Percentiles rank a stretch among this genome's conserved stretches.
phyloP scores from a whole-genome alignment of 208 protist species.

The Crithidia fasciculata region DNA sequence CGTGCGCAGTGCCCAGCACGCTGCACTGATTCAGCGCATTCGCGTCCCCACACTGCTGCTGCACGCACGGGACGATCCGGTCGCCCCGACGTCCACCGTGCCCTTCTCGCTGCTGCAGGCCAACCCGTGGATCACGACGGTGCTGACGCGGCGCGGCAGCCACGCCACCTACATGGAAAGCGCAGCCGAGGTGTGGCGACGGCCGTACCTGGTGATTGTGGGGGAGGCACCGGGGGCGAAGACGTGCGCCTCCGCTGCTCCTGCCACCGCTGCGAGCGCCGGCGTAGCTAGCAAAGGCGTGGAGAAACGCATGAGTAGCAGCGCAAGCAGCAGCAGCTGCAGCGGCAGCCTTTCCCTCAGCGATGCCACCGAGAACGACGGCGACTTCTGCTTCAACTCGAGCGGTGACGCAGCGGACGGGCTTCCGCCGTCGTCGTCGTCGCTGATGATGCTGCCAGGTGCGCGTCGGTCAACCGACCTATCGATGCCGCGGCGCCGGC shows the following conservation, averaged over 20 bases:
- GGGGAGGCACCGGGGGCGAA: neutral
- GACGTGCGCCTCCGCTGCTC: too few relatives aligned
- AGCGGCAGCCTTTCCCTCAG: neutral
- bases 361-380: neutral
- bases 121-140: constrained; percentile 41
- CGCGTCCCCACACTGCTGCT: constrained; percentile 43
- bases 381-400: neutral
- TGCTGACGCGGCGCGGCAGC: constrained; percentile 58
- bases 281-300: neutral
- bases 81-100: constrained; percentile 39
- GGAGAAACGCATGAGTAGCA: neutral
- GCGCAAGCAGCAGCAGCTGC: neutral
- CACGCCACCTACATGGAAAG: constrained; percentile 48
- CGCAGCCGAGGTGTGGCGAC: constrained; percentile 21
- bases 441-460: neutral
- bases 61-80: constrained; percentile 47
- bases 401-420: neutral
- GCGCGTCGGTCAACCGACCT: neutral
- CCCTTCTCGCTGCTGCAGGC: constrained; percentile 38
- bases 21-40: constrained; percentile 39
- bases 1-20: constrained; percentile 38
- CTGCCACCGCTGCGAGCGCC: too few relatives aligned
- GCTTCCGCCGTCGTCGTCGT: neutral
- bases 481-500: neutral
- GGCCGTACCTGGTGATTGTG: constrained; percentile 22